Base-by-base conservation (phyloP, 305 asterid genomes). In the Galium porrigens region DNA sequence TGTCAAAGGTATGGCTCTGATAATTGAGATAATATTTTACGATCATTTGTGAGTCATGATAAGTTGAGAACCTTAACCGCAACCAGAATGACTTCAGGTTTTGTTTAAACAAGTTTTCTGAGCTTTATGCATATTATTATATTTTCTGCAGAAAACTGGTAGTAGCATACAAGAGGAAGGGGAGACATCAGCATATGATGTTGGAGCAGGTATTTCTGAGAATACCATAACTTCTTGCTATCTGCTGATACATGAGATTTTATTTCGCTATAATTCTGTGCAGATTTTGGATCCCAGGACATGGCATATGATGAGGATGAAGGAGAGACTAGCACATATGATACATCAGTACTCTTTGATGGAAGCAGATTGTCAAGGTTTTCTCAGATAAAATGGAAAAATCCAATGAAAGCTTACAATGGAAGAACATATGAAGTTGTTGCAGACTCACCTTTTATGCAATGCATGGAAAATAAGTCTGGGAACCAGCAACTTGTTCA, bases 281-380 rank as follows among this genome's bases (percentile, higher is more conserved):
- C 84, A 79, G 88, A 74, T 65, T 76, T 78, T 68, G 89, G 81
- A 46, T 81, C 70, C 73, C 88, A 72, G 66, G 80, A 83, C 66
- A 76, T 80, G 77, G 76, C 66, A 33, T 83, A 75, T 72, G 83
- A 79, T 46, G 94, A 87, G 68, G 94, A 84, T 71, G 95, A 84
- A 70, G 94, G 91, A 61, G 96, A 90, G 74, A 77, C 91, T 68
- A 79, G 82, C 74, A 70, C 81, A 42, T 82, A 81, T 77, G 78
- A 77, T 72, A 67, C 75, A 61, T 64, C 85, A 49, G 74, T 74
- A 73, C 80, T 86, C 70, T 74, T 79, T 74, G 89, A 77, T 63
- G 76, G 80, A 65, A 64, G 72, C 83, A 80, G 72, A 58, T 66
- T 90, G 58, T 82, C 82, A 44, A 79, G 82, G 79, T 79, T 77